These are phyloP conservation scores for Myriosclerotinia duriaeana DNA, from an alignment of 2,329 filamentous ascomycete genomes.

Conservation along the genomic window DNA sequence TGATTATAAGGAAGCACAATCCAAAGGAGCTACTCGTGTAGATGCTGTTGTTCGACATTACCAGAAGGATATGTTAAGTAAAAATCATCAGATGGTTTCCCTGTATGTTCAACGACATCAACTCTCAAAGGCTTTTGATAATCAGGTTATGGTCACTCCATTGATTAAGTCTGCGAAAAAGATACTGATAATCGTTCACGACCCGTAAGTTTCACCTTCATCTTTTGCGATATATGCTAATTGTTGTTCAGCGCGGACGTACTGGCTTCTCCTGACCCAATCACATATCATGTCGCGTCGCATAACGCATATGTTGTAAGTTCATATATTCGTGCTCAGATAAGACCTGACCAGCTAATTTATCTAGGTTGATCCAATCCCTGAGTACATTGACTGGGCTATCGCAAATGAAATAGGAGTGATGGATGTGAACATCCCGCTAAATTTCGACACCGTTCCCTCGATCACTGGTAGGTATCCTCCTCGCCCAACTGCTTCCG, in stretches of 20 bases:
- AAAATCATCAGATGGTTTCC: conserved; percentile 74
- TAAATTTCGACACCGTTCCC: conserved; percentile 21
- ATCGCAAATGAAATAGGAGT: conserved; percentile 73
- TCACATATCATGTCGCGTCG: conserved; percentile 72
- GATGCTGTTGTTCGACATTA: conserved; percentile 78
- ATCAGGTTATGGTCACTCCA: conserved; percentile 81
- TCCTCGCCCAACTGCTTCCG: conserved; percentile 49
- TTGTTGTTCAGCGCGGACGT: conserved; percentile 60
- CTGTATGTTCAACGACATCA: conserved; percentile 74
- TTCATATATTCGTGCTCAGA: conserved; percentile 54
- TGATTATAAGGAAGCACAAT: conserved; percentile 52
- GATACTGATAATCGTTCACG: conserved; percentile 84
- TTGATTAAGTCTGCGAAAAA: conserved; percentile 65
- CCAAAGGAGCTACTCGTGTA: conserved; percentile 60
- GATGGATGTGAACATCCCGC: conserved; percentile 86
- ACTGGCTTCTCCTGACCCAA: conserved; percentile 62
- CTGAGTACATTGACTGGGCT: conserved; percentile 83
- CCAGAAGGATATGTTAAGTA: conserved; percentile 69
- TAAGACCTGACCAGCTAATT: neutral
- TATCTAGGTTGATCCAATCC: conserved; percentile 63
- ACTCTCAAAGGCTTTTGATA: conserved; percentile 75
- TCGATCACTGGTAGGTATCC: conserved; percentile 6
- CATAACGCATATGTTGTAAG: conserved; percentile 79
- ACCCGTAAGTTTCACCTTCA: conserved; percentile 61
- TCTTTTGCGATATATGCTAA: conserved; percentile 25